A percentile compares a stretch with the other conserved stretches of the same genome.
phyloP scores from a whole-genome alignment of 1,139 yeast genomes.

The Yamadazyma dendronema region DNA sequence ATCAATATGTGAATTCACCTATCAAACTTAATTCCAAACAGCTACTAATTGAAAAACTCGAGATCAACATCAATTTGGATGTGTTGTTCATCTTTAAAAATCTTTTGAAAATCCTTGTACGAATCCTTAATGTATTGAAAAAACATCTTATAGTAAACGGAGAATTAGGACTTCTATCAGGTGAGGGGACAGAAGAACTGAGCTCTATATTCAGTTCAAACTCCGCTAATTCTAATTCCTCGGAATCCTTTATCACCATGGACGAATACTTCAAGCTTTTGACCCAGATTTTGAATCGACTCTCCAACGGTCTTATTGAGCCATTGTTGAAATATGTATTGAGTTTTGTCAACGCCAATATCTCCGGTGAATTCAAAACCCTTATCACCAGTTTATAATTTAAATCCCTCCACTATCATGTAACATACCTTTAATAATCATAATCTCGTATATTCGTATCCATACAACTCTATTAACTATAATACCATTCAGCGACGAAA shows the following conservation, averaged over 20 bases:
- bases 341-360: constrained; percentile 30
- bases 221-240: constrained; percentile 24
- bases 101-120: constrained; percentile 30
- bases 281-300: constrained; percentile 28
- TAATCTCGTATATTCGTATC: no score
- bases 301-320: constrained; percentile 36
- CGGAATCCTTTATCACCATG: constrained; percentile 24
- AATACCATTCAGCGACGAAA: constrained; percentile 34
- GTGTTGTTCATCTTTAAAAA: constrained; percentile 40
- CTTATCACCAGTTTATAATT: constrained; percentile 21
- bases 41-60: constrained; percentile 44
- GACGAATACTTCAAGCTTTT: constrained; percentile 37
- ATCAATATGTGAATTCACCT: constrained; percentile 28
- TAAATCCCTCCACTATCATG: neutral
- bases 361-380: constrained; percentile 30
- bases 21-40: constrained; percentile 43
- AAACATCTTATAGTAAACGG: constrained; percentile 16
- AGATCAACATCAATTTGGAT: constrained; percentile 43
- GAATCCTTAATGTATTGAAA: constrained; percentile 27
- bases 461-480: constrained; percentile 1
- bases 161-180: constrained; percentile 8
- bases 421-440: no score
- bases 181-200: constrained; percentile 16
- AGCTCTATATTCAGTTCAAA: constrained; percentile 36
- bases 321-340: constrained; percentile 35